Evolutionary conservation across 139 green algal genomes (phyloP), one percentile per base, ranked within the genome.

Genomic region (Chlorella sp.): DNA sequence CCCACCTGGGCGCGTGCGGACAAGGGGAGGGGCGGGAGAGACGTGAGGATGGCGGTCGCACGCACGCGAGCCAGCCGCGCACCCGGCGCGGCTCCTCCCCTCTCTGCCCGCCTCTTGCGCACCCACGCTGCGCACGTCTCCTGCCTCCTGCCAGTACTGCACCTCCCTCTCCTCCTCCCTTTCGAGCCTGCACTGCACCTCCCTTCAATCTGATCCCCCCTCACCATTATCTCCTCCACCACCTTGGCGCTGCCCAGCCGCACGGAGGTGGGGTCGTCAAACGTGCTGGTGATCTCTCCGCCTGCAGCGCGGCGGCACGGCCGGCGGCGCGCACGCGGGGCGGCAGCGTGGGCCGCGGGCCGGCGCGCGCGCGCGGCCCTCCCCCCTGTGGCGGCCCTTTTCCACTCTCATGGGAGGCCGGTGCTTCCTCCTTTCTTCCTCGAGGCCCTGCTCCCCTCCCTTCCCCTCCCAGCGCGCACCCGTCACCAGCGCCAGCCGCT

Each of bases 261-360:
- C 23, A 95, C 87, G 43, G 81, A 66, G 2, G 85, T 68, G 1
- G 94, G 91, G 67, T 92, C 84, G 66, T 98, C 95, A 87, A 99
- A 99, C 15, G 96, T 99, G 33, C 87, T 95, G 5, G 83, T 82
- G 74, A 99, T 99, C 82, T 99, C 96, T n/a, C 94, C 96, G 56
- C 96, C 92, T 88, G 74, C 71, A n/a, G n/a, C n/a, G n/a, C n/a
- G n/a, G n/a, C n/a, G n/a, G n/a, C n/a, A n/a, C n/a, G n/a, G n/a
- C n/a, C n/a, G n/a, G n/a, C n/a, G n/a, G n/a, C n/a, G n/a, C n/a
- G n/a, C n/a, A n/a, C n/a, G n/a, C n/a, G n/a, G n/a, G n/a, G n/a
- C n/a, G n/a, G n/a, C n/a, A n/a, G n/a, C n/a, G n/a, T n/a, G n/a
- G n/a, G n/a, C n/a, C n/a, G n/a, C n/a, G n/a, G n/a, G n/a, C n/a